Evolutionary conservation across 805 yeast genomes (phyloP).

Genomic region (Metschnikowia borealis): DNA sequence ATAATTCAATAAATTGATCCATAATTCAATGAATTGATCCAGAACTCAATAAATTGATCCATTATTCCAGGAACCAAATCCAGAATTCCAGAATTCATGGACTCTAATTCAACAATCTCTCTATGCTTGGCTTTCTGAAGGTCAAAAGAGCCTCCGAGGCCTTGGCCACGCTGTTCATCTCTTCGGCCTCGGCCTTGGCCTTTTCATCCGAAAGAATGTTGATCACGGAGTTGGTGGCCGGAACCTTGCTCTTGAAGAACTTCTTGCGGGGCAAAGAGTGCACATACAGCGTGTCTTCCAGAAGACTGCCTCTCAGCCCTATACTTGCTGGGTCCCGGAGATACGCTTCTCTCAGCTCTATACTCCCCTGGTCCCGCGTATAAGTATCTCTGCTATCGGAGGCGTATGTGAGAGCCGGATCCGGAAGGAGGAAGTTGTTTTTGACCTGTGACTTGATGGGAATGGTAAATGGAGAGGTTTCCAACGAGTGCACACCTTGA

Average conservation of each 20-base stretch:
- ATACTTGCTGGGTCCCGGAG: too few relatives aligned
- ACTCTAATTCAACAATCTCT: slow-evolving; percentile 33
- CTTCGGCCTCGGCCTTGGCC: slow-evolving; percentile 8
- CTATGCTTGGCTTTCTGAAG: slow-evolving; percentile 40
- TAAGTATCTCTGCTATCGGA: neutral
- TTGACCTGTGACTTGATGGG: slow-evolving; percentile 23
- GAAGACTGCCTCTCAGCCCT: neutral
- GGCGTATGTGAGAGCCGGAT: slow-evolving; percentile 27
- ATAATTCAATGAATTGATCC: too few relatives aligned
- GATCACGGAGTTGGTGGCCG: slow-evolving; percentile 22
- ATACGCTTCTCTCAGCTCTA: neutral
- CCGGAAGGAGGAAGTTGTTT: slow-evolving; percentile 33
- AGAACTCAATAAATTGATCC: too few relatives aligned
- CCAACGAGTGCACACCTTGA: slow-evolving; percentile 19
- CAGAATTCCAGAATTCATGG: neutral
- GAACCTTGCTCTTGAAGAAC: slow-evolving; percentile 28
- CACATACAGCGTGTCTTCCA: neutral
- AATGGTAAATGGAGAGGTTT: slow-evolving; percentile 26
- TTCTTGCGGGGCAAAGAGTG: slow-evolving; percentile 24
- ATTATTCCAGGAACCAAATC: too few relatives aligned
- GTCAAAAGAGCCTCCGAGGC: slow-evolving; percentile 38
- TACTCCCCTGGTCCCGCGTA: neutral
- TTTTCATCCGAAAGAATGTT: slow-evolving; percentile 16
- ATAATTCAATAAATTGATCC: too few relatives aligned
- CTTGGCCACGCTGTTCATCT: slow-evolving; percentile 18